A percentile compares a stretch with the other conserved stretches of the same genome.
Conservation (phyloP, 176 grass and related monocot genomes). For the Neostapfia colusana region DNA sequence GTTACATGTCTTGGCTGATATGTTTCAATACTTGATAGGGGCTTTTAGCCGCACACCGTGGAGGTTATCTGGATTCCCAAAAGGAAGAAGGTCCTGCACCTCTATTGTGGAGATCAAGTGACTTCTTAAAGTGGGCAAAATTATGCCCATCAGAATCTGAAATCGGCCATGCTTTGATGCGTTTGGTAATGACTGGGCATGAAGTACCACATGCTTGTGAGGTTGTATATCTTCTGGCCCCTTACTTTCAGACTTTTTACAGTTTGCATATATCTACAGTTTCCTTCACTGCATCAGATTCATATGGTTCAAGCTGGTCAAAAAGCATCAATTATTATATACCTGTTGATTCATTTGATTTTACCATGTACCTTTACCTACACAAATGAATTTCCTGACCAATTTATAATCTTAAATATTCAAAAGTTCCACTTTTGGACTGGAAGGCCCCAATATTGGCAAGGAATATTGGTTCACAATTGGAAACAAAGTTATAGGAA, state of each 20-base stretch:
- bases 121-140: slow-evolving; percentile 95
- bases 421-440: not conserved
- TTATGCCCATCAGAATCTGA: slow-evolving; percentile 84
- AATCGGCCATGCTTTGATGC: slow-evolving; percentile 97
- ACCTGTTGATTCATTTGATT: not conserved
- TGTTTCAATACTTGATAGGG: slow-evolving; percentile 57
- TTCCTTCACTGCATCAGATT: not conserved
- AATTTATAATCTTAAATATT: not conserved
- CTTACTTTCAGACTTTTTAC: not conserved
- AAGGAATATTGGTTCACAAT: not conserved
- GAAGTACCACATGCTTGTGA: slow-evolving; percentile 97
- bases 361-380: not conserved
- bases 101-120: slow-evolving; percentile 86
- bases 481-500: not conserved
- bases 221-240: slow-evolving; percentile 44
- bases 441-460: slow-evolving; percentile 4
- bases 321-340: not conserved
- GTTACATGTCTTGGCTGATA: slow-evolving; percentile 37
- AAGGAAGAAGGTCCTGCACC: slow-evolving; percentile 91
- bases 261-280: slow-evolving; percentile 4
- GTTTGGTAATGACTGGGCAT: slow-evolving; percentile 97
- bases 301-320: slow-evolving; percentile 3
- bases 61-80: slow-evolving; percentile 83
- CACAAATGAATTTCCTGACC: not conserved
- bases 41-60: slow-evolving; percentile 80